These are phyloP conservation scores for Dimocarpus longan DNA, from an alignment of 345 rosid species.

Conservation along the genomic window DNA sequence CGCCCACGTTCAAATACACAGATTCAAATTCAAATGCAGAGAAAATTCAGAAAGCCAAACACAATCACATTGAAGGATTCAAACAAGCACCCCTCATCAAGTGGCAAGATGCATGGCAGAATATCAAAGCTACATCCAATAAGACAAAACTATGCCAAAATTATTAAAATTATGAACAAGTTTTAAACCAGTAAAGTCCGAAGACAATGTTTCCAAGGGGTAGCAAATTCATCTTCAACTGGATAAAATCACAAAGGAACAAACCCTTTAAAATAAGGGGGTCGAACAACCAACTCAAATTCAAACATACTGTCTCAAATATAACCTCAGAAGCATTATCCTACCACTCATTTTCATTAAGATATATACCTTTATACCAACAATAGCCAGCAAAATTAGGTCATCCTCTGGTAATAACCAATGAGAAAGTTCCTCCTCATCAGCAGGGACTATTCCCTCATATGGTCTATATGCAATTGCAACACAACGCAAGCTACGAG, in stretches of 20 bases:
- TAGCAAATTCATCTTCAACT: too few species aligned
- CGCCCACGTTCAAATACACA: too few species aligned
- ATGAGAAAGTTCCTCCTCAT: slow-evolving; percentile 58
- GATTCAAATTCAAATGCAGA: neutral
- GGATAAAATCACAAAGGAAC: neutral
- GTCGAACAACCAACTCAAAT: neutral
- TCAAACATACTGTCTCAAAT: neutral
- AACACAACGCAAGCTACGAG: slow-evolving; percentile 85
- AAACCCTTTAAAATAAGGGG: neutral
- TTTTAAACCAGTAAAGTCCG: too few species aligned
- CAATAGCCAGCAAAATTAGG: slow-evolving; percentile 83
- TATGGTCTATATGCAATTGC: slow-evolving; percentile 78
- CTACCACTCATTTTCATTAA: neutral
- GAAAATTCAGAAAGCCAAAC: neutral
- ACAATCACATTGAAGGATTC: neutral
- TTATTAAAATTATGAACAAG: too few species aligned
- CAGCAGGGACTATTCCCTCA: slow-evolving; percentile 73
- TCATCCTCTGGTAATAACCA: slow-evolving; percentile 91
- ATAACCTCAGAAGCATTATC: neutral
- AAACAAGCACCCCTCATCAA: neutral
- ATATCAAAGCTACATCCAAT: neutral
- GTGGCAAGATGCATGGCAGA: neutral
- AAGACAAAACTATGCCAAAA: too few species aligned
- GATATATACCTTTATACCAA: slow-evolving; percentile 78
- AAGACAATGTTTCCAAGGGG: too few species aligned